Evolutionary conservation across 768 basidiomycete genomes (phyloP).

Genomic region (Atractiella rhizophila): DNA sequence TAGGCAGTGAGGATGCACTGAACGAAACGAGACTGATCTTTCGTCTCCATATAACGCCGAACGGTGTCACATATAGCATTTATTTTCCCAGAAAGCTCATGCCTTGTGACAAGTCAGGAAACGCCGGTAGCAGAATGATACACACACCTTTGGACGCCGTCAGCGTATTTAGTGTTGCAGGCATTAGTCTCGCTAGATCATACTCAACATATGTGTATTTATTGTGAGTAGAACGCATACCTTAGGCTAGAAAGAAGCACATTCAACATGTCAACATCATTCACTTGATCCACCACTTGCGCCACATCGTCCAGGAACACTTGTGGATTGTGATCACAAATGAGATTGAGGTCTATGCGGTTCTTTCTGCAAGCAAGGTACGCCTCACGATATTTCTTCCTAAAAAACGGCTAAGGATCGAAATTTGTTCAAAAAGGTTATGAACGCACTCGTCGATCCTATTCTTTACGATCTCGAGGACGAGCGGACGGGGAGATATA

Average conservation of each 20-base stretch:
- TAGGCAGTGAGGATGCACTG: constrained; percentile 80
- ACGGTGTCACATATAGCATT: constrained; percentile 51
- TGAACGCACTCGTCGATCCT: constrained; percentile 45
- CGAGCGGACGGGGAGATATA: constrained; percentile 70
- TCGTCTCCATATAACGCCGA: constrained; percentile 39
- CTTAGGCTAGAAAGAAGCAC: constrained; percentile 66
- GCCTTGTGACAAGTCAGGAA: not conserved
- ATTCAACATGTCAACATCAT: constrained; percentile 75
- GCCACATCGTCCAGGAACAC: constrained; percentile 39
- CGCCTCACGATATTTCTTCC: constrained; percentile 56
- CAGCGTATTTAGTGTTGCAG: not conserved
- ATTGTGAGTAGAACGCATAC: constrained; percentile 26
- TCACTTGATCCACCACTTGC: constrained; percentile 55
- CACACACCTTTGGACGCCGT: not conserved
- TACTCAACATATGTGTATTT: not conserved
- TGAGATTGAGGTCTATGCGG: constrained; percentile 62
- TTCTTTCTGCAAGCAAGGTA: constrained; percentile 81
- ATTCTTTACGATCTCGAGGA: constrained; percentile 53
- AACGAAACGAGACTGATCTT: constrained; percentile 49
- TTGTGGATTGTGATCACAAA: constrained; percentile 56
- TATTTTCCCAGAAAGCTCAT: constrained; percentile 23
- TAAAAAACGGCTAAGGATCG: constrained; percentile 17
- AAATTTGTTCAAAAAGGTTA: not conserved
- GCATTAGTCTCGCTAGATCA: not conserved
- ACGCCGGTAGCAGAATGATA: not conserved